Base-by-base conservation (phyloP, 805 yeast genomes). In the Brettanomyces bruxellensis region DNA sequence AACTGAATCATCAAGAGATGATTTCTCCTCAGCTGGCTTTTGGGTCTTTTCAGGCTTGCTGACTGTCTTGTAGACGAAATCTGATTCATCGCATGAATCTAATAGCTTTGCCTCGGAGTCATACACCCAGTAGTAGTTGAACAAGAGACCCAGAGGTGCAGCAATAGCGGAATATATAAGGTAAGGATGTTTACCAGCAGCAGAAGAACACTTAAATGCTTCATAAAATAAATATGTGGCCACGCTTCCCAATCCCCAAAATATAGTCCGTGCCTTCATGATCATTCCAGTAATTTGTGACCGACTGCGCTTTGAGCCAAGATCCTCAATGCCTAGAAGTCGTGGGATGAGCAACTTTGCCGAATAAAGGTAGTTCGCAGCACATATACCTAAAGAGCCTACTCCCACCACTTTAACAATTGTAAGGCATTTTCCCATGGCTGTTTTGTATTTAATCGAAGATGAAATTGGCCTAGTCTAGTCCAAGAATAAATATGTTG, bases 121-220 rank as follows among this genome's bases (percentile, higher is more conserved):
- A 43, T 55, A 58, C 25, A 54, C 57, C 28, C 49, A 53, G 45
- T 51, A 60, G 36, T 55, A 52, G 46, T 65, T 60, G 39, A 51
- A 56, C 3, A 56, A 58, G n/a, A 65, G 49, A 8, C 78, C 68
- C 35, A 68, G 40, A 8, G 79, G 77, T 32, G 72, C 71, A n/a
- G 78, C 76, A 6, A 76, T 43, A n/a, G 82, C 71, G 42, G 83
- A 70, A 59, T 85, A 85, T 12, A 85, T 57, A 57, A 85, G 71
- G 59, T 84, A 85, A 22, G 93, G 93, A 62, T 85, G 95, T 61
- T 76, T 76, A 47, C 73, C 79, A 35, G 67, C 58, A 4, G 62
- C 53, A 22, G 86, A 78, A 1, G 88, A 78, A 43, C 71, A 70
- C 43, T 65, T 66, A 58, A 72, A 84, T n/a, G 83, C 81, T 51